phyloP scores from a whole-genome alignment of 306 rosid genomes.

The Prosopis cineraria region DNA sequence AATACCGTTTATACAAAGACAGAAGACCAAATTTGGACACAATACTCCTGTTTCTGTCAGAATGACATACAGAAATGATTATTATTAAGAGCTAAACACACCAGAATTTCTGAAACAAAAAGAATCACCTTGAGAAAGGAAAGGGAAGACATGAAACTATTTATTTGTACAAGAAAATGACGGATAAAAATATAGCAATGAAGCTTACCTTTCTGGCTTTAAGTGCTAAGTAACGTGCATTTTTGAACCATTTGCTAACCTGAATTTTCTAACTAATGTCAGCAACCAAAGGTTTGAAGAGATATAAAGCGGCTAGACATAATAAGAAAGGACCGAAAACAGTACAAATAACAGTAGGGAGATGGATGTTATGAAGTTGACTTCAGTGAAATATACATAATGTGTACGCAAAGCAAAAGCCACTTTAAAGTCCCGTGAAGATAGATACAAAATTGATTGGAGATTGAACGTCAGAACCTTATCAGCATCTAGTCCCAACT shows the following conservation, averaged over 20 bases:
- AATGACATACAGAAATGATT: neutral
- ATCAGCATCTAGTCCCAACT: constrained; percentile 76
- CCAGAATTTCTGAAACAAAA: neutral
- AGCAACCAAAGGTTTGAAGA: constrained; percentile 21
- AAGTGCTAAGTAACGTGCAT: constrained; percentile 83
- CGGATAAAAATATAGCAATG: neutral
- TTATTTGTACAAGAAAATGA: neutral
- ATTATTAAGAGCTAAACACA: neutral
- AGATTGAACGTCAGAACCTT: constrained; percentile 52
- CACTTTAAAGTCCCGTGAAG: constrained; percentile 10
- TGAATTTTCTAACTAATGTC: constrained; percentile 43
- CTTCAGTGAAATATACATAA: constrained; percentile 8
- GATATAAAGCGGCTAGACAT: constrained; percentile 16
- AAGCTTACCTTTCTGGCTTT: constrained; percentile 71
- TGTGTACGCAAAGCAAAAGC: constrained; percentile 2
- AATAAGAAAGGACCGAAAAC: constrained; percentile 12
- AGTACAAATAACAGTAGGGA: constrained; percentile 13
- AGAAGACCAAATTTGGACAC: neutral
- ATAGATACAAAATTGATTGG: constrained; percentile 9
- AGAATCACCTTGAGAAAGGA: constrained; percentile 11
- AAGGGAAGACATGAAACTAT: neutral
- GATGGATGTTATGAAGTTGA: constrained; percentile 7
- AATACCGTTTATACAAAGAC: neutral
- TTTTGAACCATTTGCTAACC: constrained; percentile 98
- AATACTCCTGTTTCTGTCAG: neutral